These are phyloP conservation scores for Amanita rimosa DNA, from an alignment of 768 basidiomycete genomes.

Conservation along the genomic window DNA sequence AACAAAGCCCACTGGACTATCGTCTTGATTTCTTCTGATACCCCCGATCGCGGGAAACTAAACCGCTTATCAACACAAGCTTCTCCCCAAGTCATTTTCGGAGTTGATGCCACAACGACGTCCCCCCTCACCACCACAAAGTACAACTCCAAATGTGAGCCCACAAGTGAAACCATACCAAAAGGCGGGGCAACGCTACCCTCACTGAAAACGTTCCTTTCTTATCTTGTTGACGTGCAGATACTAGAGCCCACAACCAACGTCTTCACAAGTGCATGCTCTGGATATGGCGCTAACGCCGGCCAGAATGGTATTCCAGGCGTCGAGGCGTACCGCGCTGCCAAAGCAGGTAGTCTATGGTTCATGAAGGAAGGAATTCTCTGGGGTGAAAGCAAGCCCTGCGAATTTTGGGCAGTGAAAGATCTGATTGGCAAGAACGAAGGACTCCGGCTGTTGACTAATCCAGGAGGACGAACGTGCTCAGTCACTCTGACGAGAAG, in stretches of 20 bases:
- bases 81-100: conserved; percentile 55
- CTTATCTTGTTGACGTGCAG: conserved; percentile 24
- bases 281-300: conserved; percentile 24
- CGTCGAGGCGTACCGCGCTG: conserved; percentile 59
- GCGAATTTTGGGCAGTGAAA: conserved; percentile 61
- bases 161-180: conserved; percentile 19
- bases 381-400: conserved; percentile 68
- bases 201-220: conserved; percentile 39
- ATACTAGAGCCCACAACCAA: conserved; percentile 35
- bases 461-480: conserved; percentile 52
- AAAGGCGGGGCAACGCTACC: conserved; percentile 48
- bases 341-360: conserved; percentile 63
- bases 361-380: conserved; percentile 59
- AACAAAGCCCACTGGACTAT: conserved; percentile 63
- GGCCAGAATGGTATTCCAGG: conserved; percentile 41
- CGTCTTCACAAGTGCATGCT: conserved; percentile 47
- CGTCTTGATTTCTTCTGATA: conserved; percentile 48
- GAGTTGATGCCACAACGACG: conserved; percentile 47
- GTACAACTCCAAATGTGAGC: conserved; percentile 17
- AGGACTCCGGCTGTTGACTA: conserved; percentile 44
- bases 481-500: conserved; percentile 43
- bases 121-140: conserved; percentile 32
- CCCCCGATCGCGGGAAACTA: conserved; percentile 30
- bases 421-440: conserved; percentile 41
- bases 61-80: conserved; percentile 19